Evolutionary conservation across 2,329 filamentous ascomycete species (phyloP), one percentile per base, ranked within the genome.

Genomic region (Colletotrichum tropicicola): DNA sequence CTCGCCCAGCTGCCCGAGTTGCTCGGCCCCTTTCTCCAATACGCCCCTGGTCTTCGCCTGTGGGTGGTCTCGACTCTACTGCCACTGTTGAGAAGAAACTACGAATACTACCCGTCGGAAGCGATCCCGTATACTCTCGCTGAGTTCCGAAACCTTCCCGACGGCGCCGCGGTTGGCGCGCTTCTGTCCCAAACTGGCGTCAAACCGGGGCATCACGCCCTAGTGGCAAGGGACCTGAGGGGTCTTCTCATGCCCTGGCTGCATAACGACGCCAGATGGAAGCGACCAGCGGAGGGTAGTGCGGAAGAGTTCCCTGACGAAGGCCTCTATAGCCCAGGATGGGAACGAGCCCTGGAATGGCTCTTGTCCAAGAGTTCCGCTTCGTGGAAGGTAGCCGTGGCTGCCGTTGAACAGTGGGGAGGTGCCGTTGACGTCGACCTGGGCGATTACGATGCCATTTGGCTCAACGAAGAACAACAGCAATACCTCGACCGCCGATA

Each of bases 221-320:
- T 81, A 37, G 73, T 90, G 49, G 88, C 87, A 1, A 85, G 91
- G 60, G 91, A 94, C 72, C 73, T 94, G 59, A 86, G 87, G 67
- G 87, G 89, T 0, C 73, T 94, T 37, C 79, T 94, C 52, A 89
- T 89, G 0, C 92, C 92, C 2, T 95, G 92, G 92, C 80, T 94
- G 51, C 89, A 91, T 71, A 88, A 88, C 47, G 83, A 88, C 53
- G 83, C 78, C 19, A 85, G 89, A 57, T 89, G 90, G 80, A 85
- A 56, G 23, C 32, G 21, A 5, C 3, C 25, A 2, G 59, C 44
- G n/a, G 27, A 48, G 15, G 15, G 39, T 6, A n/a, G 13, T 23
- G 70, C 70, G 15, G 70, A 74, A 6, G 52, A 59, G 12, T 27
- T 39, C n/a, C 28, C 45, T 3, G 52, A 10, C 10, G 59, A 72